These are phyloP conservation scores for Gentiana macrophylla DNA, from an alignment of 257 asterid genomes.

Conservation along the genomic window DNA sequence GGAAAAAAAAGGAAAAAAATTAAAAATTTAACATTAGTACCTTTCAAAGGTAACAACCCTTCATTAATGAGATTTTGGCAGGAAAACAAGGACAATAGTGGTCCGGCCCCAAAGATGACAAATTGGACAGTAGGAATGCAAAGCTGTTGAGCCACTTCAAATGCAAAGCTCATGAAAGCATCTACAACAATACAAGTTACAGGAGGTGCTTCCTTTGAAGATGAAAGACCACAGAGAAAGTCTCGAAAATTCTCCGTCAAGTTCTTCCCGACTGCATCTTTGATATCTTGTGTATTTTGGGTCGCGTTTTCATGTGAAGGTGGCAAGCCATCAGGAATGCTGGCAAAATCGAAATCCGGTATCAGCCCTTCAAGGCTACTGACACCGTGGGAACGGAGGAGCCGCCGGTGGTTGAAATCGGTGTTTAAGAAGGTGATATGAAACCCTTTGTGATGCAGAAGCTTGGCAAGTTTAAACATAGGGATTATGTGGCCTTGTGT, in stretches of 20 bases:
- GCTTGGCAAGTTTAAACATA: constrained; percentile 3
- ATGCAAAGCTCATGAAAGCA: constrained; percentile 5
- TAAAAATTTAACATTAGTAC: constrained; percentile 1
- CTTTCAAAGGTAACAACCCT: constrained; percentile 9
- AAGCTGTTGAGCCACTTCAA: constrained; percentile 5
- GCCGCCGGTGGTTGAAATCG: not conserved
- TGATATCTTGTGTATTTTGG: not conserved
- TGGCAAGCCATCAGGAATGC: constrained; percentile 19
- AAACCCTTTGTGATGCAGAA: not conserved
- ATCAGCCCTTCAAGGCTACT: not conserved
- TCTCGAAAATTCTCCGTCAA: constrained; percentile 8
- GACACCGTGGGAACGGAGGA: not conserved
- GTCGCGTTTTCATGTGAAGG: constrained; percentile 7
- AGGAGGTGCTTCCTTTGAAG: constrained; percentile 5
- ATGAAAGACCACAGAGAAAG: constrained; percentile 5
- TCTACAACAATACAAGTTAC: constrained; percentile 10
- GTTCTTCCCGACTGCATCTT: not conserved
- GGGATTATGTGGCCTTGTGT: constrained; percentile 2
- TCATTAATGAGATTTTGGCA: constrained; percentile 2
- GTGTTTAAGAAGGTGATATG: constrained; percentile 5
- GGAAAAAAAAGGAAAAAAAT: no score
- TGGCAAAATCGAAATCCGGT: not conserved
- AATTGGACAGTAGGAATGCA: constrained; percentile 9
- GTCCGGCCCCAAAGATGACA: constrained; percentile 7
- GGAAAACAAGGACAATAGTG: constrained; percentile 5